A percentile compares a stretch with the other conserved stretches of the same genome.
Evolutionary conservation across 257 asterid species (phyloP).

Genomic region (Solanum lignicaule): DNA sequence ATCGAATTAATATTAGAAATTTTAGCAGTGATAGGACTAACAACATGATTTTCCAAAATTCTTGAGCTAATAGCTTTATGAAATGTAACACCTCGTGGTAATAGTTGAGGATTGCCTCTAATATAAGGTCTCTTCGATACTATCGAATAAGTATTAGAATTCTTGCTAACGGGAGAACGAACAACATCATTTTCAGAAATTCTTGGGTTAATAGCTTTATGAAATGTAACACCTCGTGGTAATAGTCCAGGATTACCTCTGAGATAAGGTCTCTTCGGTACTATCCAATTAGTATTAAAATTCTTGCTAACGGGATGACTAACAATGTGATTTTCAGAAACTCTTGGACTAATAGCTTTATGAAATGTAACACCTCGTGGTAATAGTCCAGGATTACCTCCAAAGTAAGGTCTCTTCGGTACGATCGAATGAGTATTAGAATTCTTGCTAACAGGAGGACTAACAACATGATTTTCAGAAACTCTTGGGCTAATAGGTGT

Average conservation of each 20-base stretch:
- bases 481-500: not conserved
- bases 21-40: not conserved
- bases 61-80: not conserved
- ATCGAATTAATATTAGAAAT: not conserved
- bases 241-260: not conserved
- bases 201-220: not conserved
- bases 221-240: not conserved
- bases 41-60: not conserved
- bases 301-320: not conserved
- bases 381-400: not conserved
- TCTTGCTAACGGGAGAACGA: not conserved
- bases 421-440: no score
- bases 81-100: not conserved
- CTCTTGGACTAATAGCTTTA: not conserved
- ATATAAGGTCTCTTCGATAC: not conserved
- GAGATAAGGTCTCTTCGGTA: not conserved
- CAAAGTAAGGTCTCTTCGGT: not conserved
- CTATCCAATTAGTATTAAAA: not conserved
- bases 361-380: not conserved
- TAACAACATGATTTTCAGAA: not conserved
- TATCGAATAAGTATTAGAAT: not conserved
- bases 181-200: not conserved
- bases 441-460: not conserved
- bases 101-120: not conserved
- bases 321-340: not conserved